These are phyloP conservation scores for Zygosaccharomyces bisporus DNA, from an alignment of 805 yeast species.

Conservation along the genomic window DNA sequence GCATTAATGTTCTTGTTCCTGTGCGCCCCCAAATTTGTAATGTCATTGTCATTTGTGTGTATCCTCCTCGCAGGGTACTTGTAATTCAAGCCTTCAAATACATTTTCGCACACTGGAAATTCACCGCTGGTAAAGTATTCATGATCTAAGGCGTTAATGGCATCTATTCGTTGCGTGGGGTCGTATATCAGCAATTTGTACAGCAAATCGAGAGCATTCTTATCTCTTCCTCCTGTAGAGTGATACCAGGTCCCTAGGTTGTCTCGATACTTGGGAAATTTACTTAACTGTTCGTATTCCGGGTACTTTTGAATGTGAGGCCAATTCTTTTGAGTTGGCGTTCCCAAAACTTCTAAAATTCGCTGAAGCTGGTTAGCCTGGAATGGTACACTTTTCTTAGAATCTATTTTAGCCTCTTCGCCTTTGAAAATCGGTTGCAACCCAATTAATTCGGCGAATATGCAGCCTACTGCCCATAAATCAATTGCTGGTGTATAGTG, in stretches of 20 bases:
- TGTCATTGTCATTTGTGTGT: constrained; percentile 82
- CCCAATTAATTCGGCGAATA: constrained; percentile 84
- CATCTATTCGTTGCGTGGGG: constrained; percentile 75
- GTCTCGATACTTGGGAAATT: constrained; percentile 50
- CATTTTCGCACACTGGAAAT: constrained; percentile 66
- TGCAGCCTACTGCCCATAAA: constrained; percentile 95
- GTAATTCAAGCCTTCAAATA: constrained; percentile 69
- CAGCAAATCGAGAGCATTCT: constrained; percentile 62
- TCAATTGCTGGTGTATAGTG: constrained; percentile 93
- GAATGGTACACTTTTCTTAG: constrained; percentile 88
- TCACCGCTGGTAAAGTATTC: constrained; percentile 64
- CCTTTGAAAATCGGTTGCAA: constrained; percentile 94
- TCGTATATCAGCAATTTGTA: constrained; percentile 71
- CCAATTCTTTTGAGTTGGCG: constrained; percentile 80
- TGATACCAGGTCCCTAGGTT: constrained; percentile 83
- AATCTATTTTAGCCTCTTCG: constrained; percentile 94
- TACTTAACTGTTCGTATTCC: constrained; percentile 64
- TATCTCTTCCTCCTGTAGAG: constrained; percentile 70
- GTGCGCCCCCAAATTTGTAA: constrained; percentile 37
- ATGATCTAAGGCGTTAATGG: constrained; percentile 70
- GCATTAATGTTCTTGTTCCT: constrained; percentile 21
- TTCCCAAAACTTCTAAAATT: constrained; percentile 88
- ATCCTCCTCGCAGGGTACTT: constrained; percentile 85
- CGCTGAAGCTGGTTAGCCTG: constrained; percentile 89
- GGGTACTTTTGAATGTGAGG: constrained; percentile 76